Evolutionary conservation across 148 eudicot species (phyloP), one percentile per base, ranked within the genome.

Genomic region (Silene latifolia): DNA sequence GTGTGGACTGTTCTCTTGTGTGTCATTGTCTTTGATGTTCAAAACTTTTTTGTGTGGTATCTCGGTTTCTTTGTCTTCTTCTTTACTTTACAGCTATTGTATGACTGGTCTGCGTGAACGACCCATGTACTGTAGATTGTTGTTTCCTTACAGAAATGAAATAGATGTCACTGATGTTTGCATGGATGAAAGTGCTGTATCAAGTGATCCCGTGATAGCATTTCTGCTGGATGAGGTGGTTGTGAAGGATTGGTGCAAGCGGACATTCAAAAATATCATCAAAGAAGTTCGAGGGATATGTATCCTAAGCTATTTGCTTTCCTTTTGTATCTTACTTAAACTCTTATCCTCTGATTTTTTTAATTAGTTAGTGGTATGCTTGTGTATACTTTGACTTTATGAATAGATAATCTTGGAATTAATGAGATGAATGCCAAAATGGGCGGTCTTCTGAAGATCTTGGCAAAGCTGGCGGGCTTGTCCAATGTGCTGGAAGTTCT

Each of bases 221-320:
- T 88, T 92, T 81, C 82, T 95, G 84, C 90, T 95, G 80, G 99
- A 95, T 77, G 99, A 95, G 86, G 92, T 88, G 84, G 98, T 95
- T 79, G 97, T 92, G 77, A 92, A 92, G 88, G 93, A 95, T 81
- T 95, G 98, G 98, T 95, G 99, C 93, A 90, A 88, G 85, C 82
- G 86, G 73, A 82, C 91, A 27, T 95, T 92, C 85, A 85, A 76
- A 78, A 82, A 39, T 74, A 81, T 90, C 63, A 53, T 88, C 18
- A 72, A 76, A 32, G 91, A 92, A 71, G 82, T 92, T 79, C 87
- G 79, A 80, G 81, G 61, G 67, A 85, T 89, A 53, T 92, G 99
- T 95, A 95, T 95, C 94, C 97, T 51, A 82, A 77, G 56, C 53
- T 27, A 44, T 21, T 72, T 67, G 54, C 44, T 42, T 68, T 35